These are phyloP conservation scores for Cichorium intybus DNA, from an alignment of 140 eudicot genomes.

Conservation along the genomic window DNA sequence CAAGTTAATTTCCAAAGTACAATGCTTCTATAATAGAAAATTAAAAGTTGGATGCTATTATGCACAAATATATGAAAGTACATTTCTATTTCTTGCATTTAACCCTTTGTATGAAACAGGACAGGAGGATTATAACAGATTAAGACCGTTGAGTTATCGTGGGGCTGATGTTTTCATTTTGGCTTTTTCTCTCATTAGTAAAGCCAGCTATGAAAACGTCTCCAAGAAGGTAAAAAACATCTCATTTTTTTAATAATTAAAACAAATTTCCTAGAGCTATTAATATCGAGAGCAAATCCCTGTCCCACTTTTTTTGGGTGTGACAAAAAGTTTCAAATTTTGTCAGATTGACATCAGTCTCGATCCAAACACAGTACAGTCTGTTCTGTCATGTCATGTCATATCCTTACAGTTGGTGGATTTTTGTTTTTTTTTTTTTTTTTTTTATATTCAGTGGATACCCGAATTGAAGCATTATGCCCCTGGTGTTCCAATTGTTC, in stretches of 20 bases:
- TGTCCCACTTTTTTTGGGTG: no score
- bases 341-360: neutral
- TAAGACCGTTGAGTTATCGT: conserved; percentile 95
- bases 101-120: conserved; percentile 44
- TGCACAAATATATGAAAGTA: no score
- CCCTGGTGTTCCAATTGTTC: conserved; percentile 63
- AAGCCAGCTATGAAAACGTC: conserved; percentile 89
- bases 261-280: no score
- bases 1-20: no score
- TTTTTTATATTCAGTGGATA: conserved; percentile 44
- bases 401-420: neutral
- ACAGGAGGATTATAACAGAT: conserved; percentile 93
- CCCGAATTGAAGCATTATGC: conserved; percentile 67
- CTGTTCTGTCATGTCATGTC: neutral
- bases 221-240: conserved; percentile 62
- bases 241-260: neutral
- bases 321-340: no score
- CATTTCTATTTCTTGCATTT: neutral
- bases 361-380: neutral
- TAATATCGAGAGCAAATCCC: no score
- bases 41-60: no score
- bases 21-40: no score
- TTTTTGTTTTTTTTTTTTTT: neutral
- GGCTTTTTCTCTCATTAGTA: conserved; percentile 89
- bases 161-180: conserved; percentile 93